Conservation (phyloP, 2,329 filamentous ascomycete genomes). For the Cucurbitaria berberidis region DNA sequence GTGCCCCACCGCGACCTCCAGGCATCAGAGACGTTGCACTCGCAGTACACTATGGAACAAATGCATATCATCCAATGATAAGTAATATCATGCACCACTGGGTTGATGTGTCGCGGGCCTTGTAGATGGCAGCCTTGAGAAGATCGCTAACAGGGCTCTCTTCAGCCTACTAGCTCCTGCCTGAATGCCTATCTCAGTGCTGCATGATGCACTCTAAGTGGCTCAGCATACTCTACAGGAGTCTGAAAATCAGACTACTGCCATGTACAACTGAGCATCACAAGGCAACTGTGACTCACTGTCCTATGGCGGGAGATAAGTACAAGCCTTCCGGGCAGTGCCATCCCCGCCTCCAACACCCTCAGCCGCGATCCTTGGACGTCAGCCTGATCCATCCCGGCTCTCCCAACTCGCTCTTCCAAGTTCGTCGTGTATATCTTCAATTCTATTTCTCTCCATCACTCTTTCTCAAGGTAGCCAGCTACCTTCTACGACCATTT, state of each 20-base stretch:
- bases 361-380: background rate
- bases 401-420: background rate
- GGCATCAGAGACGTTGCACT: conserved; percentile 2
- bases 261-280: background rate
- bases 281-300: conserved; percentile 3
- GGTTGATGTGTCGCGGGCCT: background rate
- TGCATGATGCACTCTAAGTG: background rate
- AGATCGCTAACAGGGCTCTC: background rate
- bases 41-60: background rate
- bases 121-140: background rate
- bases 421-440: background rate
- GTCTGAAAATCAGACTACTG: background rate
- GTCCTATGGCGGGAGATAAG: background rate
- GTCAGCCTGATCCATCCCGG: conserved; percentile 5
- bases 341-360: background rate
- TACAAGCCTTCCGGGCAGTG: conserved; percentile 4
- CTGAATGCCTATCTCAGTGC: background rate
- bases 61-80: background rate
- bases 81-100: background rate
- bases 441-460: background rate
- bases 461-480: background rate
- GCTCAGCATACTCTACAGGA: background rate
- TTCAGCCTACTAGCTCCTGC: background rate
- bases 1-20: conserved; percentile 4
- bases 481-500: background rate